Percentiles rank a stretch among this genome's conserved stretches.
Evolutionary conservation across 257 asterid genomes (phyloP).

Genomic region (Linaria vulgaris): DNA sequence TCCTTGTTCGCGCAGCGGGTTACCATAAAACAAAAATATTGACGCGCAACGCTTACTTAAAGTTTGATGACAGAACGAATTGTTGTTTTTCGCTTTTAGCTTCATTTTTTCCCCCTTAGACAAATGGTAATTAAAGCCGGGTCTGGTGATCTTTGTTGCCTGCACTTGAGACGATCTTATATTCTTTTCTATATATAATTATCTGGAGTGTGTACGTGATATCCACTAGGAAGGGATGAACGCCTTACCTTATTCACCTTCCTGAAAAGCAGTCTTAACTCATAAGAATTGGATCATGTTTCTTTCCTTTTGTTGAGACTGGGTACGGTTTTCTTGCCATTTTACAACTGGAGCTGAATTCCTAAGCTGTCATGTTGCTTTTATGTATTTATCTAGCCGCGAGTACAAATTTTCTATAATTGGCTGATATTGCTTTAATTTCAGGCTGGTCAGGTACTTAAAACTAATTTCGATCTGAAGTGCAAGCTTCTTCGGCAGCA

Average conservation of each 20-base stretch:
- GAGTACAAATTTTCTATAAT: not conserved
- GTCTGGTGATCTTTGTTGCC: not conserved
- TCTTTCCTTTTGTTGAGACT: not conserved
- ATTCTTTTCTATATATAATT: not conserved
- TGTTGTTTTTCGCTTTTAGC: not conserved
- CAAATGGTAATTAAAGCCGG: not conserved
- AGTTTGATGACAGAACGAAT: too few species aligned
- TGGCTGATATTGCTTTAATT: conserved; percentile 4
- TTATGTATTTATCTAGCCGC: not conserved
- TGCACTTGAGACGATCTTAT: not conserved
- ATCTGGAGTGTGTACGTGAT: not conserved
- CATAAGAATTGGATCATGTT: not conserved
- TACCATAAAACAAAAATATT: too few species aligned
- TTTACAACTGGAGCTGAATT: not conserved
- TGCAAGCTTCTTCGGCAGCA: conserved; percentile 74
- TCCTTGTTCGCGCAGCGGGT: too few species aligned
- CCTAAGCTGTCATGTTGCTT: not conserved
- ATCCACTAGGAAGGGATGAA: too few species aligned
- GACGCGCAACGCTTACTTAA: too few species aligned
- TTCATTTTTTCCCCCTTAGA: not conserved
- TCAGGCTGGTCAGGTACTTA: conserved; percentile 79
- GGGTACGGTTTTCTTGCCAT: not conserved
- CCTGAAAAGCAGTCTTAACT: too few species aligned
- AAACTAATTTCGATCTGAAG: conserved; percentile 66
- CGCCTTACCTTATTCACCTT: too few species aligned